These are phyloP conservation scores for Yamadazyma spencermartinsiae DNA, from an alignment of 1,139 yeast genomes.

Conservation along the genomic window DNA sequence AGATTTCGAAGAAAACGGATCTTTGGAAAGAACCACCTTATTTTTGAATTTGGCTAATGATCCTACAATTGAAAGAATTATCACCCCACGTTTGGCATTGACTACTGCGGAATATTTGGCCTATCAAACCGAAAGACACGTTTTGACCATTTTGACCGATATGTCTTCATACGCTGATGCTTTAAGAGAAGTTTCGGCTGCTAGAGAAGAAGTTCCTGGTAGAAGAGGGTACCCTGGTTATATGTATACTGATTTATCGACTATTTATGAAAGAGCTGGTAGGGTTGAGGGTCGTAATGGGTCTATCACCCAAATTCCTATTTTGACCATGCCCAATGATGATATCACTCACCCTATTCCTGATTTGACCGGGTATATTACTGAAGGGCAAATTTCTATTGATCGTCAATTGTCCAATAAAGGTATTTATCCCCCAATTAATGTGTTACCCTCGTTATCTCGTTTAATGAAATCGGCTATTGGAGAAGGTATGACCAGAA, in stretches of 20 bases:
- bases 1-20: slow-evolving; percentile 98
- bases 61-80: slow-evolving; percentile 98
- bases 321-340: slow-evolving; percentile 99
- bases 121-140: slow-evolving; percentile 98
- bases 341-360: slow-evolving; percentile 99
- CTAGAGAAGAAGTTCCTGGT: slow-evolving; percentile 99
- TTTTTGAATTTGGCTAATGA: slow-evolving; percentile 97
- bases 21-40: slow-evolving; percentile 94
- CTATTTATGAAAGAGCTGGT: slow-evolving; percentile 99
- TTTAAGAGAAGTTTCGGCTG: slow-evolving; percentile 98
- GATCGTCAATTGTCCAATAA: slow-evolving; percentile 96
- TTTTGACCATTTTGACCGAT: slow-evolving; percentile 94
- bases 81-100: slow-evolving; percentile 98
- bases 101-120: slow-evolving; percentile 99
- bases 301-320: slow-evolving; percentile 97
- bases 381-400: slow-evolving; percentile 97
- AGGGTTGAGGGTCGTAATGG: slow-evolving; percentile 99
- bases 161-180: slow-evolving; percentile 99
- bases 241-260: slow-evolving; percentile 98
- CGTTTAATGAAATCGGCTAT: slow-evolving; percentile 99
- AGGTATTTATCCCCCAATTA: slow-evolving; percentile 98
- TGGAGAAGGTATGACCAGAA: slow-evolving; percentile 99
- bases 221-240: slow-evolving; percentile 99
- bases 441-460: slow-evolving; percentile 93
- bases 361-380: slow-evolving; percentile 98